Conservation (phyloP, 75 land plant species). For the Cryptomeria japonica region DNA sequence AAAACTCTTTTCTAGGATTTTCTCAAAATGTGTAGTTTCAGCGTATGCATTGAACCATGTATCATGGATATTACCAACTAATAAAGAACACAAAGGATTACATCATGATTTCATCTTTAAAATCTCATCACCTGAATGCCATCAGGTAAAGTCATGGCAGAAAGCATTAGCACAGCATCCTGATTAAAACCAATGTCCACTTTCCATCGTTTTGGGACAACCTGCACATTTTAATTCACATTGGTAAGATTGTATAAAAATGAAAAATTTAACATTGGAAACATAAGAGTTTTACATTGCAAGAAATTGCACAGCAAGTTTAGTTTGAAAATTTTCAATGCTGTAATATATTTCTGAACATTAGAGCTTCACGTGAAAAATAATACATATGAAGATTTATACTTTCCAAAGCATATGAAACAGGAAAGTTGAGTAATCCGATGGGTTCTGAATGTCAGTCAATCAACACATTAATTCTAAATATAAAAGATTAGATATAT, state of each 20-base stretch:
- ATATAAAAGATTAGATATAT: too few relatives aligned
- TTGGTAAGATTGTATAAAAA: constrained; percentile 3
- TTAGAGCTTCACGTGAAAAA: background rate
- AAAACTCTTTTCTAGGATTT: background rate
- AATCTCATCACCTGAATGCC: constrained; percentile 80
- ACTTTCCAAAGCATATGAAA: background rate
- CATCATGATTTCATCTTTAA: background rate
- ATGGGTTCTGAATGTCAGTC: background rate
- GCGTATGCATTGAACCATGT: background rate
- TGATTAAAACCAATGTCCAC: constrained; percentile 84
- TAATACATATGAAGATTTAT: background rate
- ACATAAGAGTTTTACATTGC: background rate
- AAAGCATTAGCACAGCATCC: constrained; percentile 91
- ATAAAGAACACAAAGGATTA: background rate
- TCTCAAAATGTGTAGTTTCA: background rate
- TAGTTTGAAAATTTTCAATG: background rate
- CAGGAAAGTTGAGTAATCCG: background rate
- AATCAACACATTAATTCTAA: background rate
- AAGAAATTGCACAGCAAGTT: background rate
- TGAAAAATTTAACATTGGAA: background rate
- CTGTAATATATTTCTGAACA: background rate
- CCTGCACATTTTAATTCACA: constrained; percentile 31
- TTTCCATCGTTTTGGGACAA: constrained; percentile 86
- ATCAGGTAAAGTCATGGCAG: constrained; percentile 97
- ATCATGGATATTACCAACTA: background rate